These are phyloP conservation scores for Pseudotulostoma volvatum DNA, from an alignment of 495 filamentous ascomycete species.

Conservation along the genomic window DNA sequence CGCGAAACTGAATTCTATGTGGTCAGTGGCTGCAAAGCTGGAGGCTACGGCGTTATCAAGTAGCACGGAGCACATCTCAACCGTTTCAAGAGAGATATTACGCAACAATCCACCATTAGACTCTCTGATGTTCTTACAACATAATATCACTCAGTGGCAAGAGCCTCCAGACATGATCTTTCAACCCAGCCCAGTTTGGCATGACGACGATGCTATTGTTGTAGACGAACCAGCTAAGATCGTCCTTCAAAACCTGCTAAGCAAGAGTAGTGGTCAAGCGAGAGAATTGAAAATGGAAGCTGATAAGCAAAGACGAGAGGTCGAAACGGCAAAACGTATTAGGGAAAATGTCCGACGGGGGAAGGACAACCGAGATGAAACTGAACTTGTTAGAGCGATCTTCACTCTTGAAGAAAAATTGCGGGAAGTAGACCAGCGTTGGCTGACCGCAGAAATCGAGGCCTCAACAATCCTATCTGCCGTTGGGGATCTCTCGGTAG, in stretches of 20 bases:
- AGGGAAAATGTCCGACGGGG: slow-evolving; percentile 64
- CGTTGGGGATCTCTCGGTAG: slow-evolving; percentile 81
- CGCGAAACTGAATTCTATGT: slow-evolving; percentile 65
- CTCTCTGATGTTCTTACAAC: slow-evolving; percentile 90
- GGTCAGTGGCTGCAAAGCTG: slow-evolving; percentile 63
- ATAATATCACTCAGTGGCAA: slow-evolving; percentile 66
- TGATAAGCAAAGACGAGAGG: slow-evolving; percentile 68
- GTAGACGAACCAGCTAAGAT: slow-evolving; percentile 73
- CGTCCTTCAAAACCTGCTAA: slow-evolving; percentile 78
- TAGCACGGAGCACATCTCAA: slow-evolving; percentile 51
- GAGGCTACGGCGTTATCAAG: slow-evolving; percentile 56
- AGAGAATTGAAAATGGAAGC: slow-evolving; percentile 63
- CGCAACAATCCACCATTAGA: slow-evolving; percentile 80
- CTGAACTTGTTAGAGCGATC: slow-evolving; percentile 56
- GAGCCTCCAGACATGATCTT: slow-evolving; percentile 75
- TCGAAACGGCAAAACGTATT: slow-evolving; percentile 53
- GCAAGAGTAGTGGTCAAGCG: slow-evolving; percentile 72
- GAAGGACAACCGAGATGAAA: slow-evolving; percentile 70
- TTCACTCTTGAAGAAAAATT: slow-evolving; percentile 69
- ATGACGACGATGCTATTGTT: slow-evolving; percentile 74
- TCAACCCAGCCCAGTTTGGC: slow-evolving; percentile 93
- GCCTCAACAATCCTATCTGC: slow-evolving; percentile 69
- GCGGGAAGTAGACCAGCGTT: slow-evolving; percentile 73
- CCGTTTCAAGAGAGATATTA: slow-evolving; percentile 63
- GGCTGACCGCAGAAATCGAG: slow-evolving; percentile 79